A percentile compares a stretch with the other conserved stretches of the same genome.
Evolutionary conservation across 2,329 filamentous ascomycete species (phyloP).

Genomic region (Colletotrichum tamarilloi): DNA sequence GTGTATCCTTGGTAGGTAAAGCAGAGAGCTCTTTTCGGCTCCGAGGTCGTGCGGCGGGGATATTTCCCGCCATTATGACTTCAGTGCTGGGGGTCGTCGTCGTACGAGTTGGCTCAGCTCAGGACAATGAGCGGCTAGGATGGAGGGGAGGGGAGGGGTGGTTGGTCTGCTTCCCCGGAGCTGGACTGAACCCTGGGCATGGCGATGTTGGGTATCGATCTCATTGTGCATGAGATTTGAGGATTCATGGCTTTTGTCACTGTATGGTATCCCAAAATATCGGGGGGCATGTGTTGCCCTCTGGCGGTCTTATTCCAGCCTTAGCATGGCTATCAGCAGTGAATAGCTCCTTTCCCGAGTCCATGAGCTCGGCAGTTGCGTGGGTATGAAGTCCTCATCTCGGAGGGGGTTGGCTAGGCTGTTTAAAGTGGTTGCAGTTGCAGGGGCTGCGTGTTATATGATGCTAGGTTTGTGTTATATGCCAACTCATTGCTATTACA

Average conservation of each 20-base stretch:
- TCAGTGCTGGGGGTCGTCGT: not conserved
- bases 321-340: not conserved
- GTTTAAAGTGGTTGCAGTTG: not conserved
- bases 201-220: not conserved
- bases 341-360: too few species aligned
- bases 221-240: not conserved
- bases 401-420: not conserved
- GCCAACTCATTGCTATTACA: not conserved
- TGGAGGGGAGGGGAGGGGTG: not conserved
- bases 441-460: not conserved
- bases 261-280: not conserved
- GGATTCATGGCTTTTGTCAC: not conserved
- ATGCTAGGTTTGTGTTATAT: not conserved
- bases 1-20: not conserved
- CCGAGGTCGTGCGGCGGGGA: not conserved
- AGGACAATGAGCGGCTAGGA: not conserved
- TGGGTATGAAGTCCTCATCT: not conserved
- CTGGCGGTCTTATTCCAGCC: not conserved
- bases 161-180: not conserved
- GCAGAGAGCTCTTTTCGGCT: not conserved
- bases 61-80: slow-evolving; percentile 3
- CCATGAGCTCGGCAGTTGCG: not conserved
- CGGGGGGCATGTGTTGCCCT: not conserved
- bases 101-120: not conserved
- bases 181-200: not conserved